Evolutionary conservation across 2,329 filamentous ascomycete genomes (phyloP).

Genomic region (Nothophoma quercina): DNA sequence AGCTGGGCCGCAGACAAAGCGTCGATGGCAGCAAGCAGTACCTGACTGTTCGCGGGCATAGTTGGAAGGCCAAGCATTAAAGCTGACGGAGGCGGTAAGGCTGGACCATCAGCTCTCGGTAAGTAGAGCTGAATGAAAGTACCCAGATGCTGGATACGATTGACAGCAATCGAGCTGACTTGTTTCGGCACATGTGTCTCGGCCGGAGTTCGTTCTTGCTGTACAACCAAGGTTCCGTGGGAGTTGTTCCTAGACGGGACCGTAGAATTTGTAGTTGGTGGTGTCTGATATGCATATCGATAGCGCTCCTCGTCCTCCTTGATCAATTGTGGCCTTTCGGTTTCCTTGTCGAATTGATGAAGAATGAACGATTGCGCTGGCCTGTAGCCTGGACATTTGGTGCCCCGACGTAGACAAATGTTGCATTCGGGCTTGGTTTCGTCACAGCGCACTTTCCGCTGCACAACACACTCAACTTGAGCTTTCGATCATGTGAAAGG

Average conservation of each 20-base stretch:
- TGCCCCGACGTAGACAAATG: slow-evolving; percentile 43
- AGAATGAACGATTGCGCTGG: slow-evolving; percentile 46
- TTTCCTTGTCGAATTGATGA: slow-evolving; percentile 42
- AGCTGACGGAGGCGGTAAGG: slow-evolving; percentile 46
- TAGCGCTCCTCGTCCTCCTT: slow-evolving; percentile 47
- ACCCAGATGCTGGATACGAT: slow-evolving; percentile 45
- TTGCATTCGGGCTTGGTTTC: slow-evolving; percentile 47
- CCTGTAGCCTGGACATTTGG: slow-evolving; percentile 47
- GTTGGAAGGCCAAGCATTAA: slow-evolving; percentile 44
- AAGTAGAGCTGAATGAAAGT: slow-evolving; percentile 45
- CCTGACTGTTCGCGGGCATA: slow-evolving; percentile 40
- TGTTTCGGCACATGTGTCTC: slow-evolving; percentile 37
- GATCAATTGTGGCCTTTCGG: slow-evolving; percentile 40
- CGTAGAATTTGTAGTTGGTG: slow-evolving; percentile 8
- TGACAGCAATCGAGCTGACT: slow-evolving; percentile 45
- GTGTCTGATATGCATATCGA: slow-evolving; percentile 37
- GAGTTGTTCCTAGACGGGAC: slow-evolving; percentile 8
- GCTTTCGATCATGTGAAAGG: slow-evolving; percentile 12
- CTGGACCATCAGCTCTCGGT: slow-evolving; percentile 36
- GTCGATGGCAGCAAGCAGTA: slow-evolving; percentile 43
- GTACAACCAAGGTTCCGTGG: slow-evolving; percentile 19
- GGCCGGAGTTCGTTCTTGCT: slow-evolving; percentile 20
- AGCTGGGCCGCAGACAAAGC: slow-evolving; percentile 46
- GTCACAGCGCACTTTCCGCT: slow-evolving; percentile 48
- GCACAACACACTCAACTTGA: slow-evolving; percentile 11